A percentile compares a stretch with the other conserved stretches of the same genome.
These are phyloP conservation scores for Boeremia lycopersici DNA, from an alignment of 2,329 filamentous ascomycete species.

Conservation along the genomic window DNA sequence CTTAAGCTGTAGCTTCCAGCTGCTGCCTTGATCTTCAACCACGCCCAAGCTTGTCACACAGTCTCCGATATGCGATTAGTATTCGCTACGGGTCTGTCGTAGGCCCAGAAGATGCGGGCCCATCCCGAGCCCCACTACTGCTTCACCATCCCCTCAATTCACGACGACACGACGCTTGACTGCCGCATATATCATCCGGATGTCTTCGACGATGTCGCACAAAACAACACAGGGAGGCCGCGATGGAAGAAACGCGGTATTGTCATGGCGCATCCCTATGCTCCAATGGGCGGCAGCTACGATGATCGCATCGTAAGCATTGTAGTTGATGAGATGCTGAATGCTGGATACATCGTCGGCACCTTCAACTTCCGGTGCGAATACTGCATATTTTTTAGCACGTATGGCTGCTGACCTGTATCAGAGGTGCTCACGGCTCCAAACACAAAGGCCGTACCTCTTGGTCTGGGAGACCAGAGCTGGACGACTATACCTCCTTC, in stretches of 20 bases:
- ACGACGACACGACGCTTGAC: constrained; percentile 76
- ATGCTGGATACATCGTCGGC: constrained; percentile 73
- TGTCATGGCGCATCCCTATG: constrained; percentile 88
- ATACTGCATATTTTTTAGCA: too few relatives aligned
- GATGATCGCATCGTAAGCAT: constrained; percentile 81
- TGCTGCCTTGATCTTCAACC: not conserved
- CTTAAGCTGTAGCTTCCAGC: not conserved
- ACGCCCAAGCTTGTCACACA: not conserved
- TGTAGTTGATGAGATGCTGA: constrained; percentile 67
- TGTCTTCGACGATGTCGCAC: constrained; percentile 24
- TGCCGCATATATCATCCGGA: constrained; percentile 77
- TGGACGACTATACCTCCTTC: constrained; percentile 81
- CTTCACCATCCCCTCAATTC: constrained; percentile 82
- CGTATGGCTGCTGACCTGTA: constrained; percentile 3
- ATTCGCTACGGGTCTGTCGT: constrained; percentile 25
- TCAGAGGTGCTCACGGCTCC: constrained; percentile 76
- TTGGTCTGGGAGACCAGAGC: constrained; percentile 83
- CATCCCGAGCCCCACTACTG: constrained; percentile 51
- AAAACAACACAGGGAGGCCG: not conserved
- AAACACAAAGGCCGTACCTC: constrained; percentile 71
- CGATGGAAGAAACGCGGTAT: constrained; percentile 57
- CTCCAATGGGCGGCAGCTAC: constrained; percentile 81
- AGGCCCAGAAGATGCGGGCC: constrained; percentile 33
- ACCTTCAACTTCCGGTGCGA: constrained; percentile 90
- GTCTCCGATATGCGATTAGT: constrained; percentile 29